phyloP scores from a whole-genome alignment of 2,329 filamentous ascomycete genomes.

The Aplosporella prunicola region DNA sequence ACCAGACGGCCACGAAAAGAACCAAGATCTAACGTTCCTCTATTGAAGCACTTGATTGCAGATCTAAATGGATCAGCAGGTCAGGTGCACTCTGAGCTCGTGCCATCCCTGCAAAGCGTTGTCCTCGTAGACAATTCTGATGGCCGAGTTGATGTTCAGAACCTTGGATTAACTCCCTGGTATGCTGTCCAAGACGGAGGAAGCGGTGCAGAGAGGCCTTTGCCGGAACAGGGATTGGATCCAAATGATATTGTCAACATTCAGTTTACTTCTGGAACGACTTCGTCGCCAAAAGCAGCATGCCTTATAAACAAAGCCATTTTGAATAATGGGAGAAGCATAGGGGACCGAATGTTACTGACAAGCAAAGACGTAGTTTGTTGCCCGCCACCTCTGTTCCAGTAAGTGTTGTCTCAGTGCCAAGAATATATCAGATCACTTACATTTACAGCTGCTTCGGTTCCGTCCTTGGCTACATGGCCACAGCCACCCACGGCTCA shows the following conservation, averaged over 20 bases:
- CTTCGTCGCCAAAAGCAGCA: constrained; percentile 80
- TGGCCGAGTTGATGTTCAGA: constrained; percentile 40
- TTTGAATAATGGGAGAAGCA: constrained; percentile 81
- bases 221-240: constrained; percentile 41
- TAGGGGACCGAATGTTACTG: constrained; percentile 77
- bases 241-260: constrained; percentile 78
- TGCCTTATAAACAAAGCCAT: constrained; percentile 80
- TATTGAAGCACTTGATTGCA: constrained; percentile 46
- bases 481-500: constrained; percentile 74
- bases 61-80: constrained; percentile 33
- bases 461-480: constrained; percentile 88
- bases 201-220: neutral
- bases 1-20: constrained; percentile 66
- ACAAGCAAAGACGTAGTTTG: constrained; percentile 59
- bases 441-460: constrained; percentile 61
- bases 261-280: constrained; percentile 96
- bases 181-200: constrained; percentile 21
- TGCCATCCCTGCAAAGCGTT: constrained; percentile 62
- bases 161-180: constrained; percentile 34
- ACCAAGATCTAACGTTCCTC: constrained; percentile 49
- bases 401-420: constrained; percentile 21
- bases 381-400: constrained; percentile 50
- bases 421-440: constrained; percentile 6
- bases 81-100: constrained; percentile 42
- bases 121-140: constrained; percentile 71